Percentiles rank a stretch among this genome's conserved stretches.
Evolutionary conservation across 140 eudicot species (phyloP).

Genomic region (Flaveria floridana): DNA sequence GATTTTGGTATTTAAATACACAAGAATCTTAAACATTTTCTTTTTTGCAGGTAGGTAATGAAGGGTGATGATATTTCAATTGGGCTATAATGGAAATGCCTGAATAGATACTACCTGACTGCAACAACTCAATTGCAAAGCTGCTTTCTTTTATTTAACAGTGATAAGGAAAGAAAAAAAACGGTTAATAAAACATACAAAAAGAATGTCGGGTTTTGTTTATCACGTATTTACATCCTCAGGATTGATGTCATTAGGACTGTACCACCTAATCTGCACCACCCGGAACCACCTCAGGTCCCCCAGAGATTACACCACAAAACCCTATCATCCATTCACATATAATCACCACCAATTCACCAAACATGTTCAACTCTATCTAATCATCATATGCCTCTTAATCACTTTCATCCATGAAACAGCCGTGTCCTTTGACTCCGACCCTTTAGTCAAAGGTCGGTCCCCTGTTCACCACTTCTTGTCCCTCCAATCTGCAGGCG

Average conservation of each 20-base stretch:
- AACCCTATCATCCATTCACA: constrained; percentile 70
- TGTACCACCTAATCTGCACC: constrained; percentile 79
- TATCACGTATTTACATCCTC: constrained; percentile 62
- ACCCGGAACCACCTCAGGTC: constrained; percentile 54
- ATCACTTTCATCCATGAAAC: constrained; percentile 59
- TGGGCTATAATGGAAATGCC: constrained; percentile 5
- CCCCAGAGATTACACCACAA: constrained; percentile 70
- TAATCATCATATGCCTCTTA: constrained; percentile 56
- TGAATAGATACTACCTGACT: background rate
- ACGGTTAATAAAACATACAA: background rate
- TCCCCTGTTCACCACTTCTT: constrained; percentile 79
- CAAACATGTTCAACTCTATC: constrained; percentile 56
- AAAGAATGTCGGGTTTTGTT: constrained; percentile 55
- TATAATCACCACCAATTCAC: constrained; percentile 19
- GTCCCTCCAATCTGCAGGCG: constrained; percentile 74
- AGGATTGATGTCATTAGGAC: constrained; percentile 51
- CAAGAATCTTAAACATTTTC: constrained; percentile 10
- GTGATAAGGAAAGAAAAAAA: constrained; percentile 2
- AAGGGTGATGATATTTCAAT: constrained; percentile 22
- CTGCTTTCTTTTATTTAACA: background rate
- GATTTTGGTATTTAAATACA: background rate
- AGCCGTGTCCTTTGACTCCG: constrained; percentile 52
- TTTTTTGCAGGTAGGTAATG: constrained; percentile 33
- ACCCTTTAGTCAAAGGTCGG: constrained; percentile 75
- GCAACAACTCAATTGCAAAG: background rate